Evolutionary conservation across 345 rosid genomes (phyloP).

Genomic region (Passiflora organensis): DNA sequence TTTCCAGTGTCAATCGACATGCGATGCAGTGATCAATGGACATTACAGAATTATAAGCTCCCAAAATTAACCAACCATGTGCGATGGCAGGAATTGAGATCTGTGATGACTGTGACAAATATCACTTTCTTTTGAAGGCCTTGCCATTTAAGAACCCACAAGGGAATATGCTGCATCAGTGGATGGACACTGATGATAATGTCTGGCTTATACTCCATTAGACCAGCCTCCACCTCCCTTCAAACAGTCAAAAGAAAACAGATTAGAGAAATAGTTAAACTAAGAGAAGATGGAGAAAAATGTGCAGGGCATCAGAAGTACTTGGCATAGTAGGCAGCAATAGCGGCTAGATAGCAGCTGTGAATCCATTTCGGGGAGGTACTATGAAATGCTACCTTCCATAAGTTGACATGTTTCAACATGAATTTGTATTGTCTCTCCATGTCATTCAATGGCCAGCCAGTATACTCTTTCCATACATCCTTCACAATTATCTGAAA

Average conservation of each 20-base stretch:
- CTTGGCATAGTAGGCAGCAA: constrained; percentile 97
- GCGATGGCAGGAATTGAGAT: constrained; percentile 84
- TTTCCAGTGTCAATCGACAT: constrained; percentile 7
- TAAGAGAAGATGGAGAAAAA: not conserved
- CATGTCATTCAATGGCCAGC: constrained; percentile 96
- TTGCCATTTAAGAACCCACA: constrained; percentile 96
- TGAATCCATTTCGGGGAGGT: constrained; percentile 97
- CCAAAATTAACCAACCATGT: constrained; percentile 95
- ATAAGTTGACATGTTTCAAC: constrained; percentile 90
- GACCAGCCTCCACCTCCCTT: constrained; percentile 93
- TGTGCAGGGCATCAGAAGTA: constrained; percentile 17
- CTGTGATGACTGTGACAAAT: constrained; percentile 88
- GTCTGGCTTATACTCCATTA: constrained; percentile 93
- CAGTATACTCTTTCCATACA: constrained; percentile 96
- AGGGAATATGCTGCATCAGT: constrained; percentile 91
- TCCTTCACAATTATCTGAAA: constrained; percentile 78
- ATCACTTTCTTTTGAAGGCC: constrained; percentile 84
- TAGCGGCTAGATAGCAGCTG: constrained; percentile 67
- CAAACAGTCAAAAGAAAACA: constrained; percentile 19
- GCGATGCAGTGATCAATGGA: not conserved
- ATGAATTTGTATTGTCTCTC: constrained; percentile 89
- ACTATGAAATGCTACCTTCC: constrained; percentile 92
- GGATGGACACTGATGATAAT: constrained; percentile 97
- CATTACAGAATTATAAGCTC: constrained; percentile 1
- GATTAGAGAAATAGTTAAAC: constrained; percentile 4